Evolutionary conservation across 257 asterid species (phyloP).

Genomic region (Linderniella brevidens): DNA sequence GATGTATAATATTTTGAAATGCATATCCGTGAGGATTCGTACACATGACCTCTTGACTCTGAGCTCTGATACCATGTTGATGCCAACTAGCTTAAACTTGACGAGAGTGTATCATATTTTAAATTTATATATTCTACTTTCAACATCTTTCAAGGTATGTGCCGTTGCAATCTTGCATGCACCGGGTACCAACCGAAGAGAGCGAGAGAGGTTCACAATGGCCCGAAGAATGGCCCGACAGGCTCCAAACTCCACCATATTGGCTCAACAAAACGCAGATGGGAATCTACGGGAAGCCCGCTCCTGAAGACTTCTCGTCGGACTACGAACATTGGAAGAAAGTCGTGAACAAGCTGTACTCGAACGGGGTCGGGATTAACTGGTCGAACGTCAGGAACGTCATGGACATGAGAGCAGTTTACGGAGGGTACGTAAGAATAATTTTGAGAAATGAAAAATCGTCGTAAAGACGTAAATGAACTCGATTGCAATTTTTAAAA

Average conservation of each 20-base stretch:
- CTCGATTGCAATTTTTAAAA: background rate
- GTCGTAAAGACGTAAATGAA: background rate
- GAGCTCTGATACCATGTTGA: no score
- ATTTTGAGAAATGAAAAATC: background rate
- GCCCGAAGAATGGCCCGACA: constrained; percentile 62
- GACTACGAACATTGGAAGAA: constrained; percentile 57
- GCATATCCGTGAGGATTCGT: no score
- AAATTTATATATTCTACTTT: no score
- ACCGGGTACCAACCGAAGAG: background rate
- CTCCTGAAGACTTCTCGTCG: constrained; percentile 27
- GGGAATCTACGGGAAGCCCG: constrained; percentile 8
- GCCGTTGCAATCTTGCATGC: constrained; percentile 16
- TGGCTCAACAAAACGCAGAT: constrained; percentile 26
- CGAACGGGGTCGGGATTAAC: constrained; percentile 30
- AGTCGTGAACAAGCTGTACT: constrained; percentile 41
- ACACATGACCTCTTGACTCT: no score
- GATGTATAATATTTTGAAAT: no score
- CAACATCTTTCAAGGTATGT: constrained; percentile 27
- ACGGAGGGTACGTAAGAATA: constrained; percentile 45
- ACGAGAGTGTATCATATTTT: no score
- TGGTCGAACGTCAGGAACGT: constrained; percentile 50
- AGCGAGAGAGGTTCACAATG: constrained; percentile 16
- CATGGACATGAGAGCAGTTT: constrained; percentile 72
- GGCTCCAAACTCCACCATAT: constrained; percentile 33
- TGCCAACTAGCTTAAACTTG: no score